Evolutionary conservation across 495 filamentous ascomycete species (phyloP), one percentile per base, ranked within the genome.

Genomic region (Aspergillus nanangensis): DNA sequence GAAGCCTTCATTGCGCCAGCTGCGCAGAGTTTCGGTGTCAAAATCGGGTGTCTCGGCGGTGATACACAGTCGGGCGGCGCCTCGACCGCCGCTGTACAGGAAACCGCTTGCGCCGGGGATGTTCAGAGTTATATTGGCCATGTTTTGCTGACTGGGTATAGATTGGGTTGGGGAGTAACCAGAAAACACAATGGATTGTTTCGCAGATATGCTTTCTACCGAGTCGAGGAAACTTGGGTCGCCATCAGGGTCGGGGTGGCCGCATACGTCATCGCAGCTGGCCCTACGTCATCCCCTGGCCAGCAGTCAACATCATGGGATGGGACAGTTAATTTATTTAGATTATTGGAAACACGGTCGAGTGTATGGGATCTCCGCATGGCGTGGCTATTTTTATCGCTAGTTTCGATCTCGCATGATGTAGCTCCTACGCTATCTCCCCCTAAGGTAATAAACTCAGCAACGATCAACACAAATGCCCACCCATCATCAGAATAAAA

Each of bases 1-100:
- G 60, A 87, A 88, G 11, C 83, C 84, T 52, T 89, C 84, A 41
- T 77, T 76, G 21, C 69, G 68, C 84, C 83, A 87, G 21, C 73
- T 69, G 14, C 69, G 65, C 22, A 84, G 45, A 0, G 74, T 78
- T 4, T 75, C 58, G 5, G 60, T 43, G 53, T 87, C 83, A 51
- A 86, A 87, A 3, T 83, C 80, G 0, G 68, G 63, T 10, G 64
- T 67, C 52, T 87, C 82, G 5, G 83, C 72, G 0, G 83, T 82
- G 34, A 88, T 63, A 53, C 81, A 81, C n/a, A 88, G 55, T 13
- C 72, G 70, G 3, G 78, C 77, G n/a, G 74, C 70, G 20, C 64
- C 59, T 18, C 59, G 47, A n/a, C 62, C 63, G 32, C 63, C 64
- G 29, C 66, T 71, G 37, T 70, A 70, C 18, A 74, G 53, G 8